These are phyloP conservation scores for Phialophora tarda DNA, from an alignment of 2,329 filamentous ascomycete species.

Conservation along the genomic window DNA sequence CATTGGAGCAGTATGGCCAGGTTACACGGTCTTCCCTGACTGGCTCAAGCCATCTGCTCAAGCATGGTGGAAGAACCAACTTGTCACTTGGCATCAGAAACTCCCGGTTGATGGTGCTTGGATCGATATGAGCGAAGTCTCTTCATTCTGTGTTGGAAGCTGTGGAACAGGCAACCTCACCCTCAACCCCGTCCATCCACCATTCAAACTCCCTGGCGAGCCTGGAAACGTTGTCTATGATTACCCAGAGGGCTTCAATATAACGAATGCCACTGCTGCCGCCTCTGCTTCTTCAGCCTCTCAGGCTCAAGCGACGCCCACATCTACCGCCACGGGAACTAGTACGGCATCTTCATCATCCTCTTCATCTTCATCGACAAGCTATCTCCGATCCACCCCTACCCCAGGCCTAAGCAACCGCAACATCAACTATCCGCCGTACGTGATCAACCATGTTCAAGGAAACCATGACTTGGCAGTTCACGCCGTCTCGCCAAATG, in stretches of 20 bases:
- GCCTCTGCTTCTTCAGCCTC: constrained; percentile 63
- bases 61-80: constrained; percentile 64
- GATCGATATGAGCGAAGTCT: constrained; percentile 68
- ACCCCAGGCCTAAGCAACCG: constrained; percentile 62
- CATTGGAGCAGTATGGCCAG: constrained; percentile 63
- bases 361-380: constrained; percentile 44
- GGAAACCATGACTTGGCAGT: constrained; percentile 69
- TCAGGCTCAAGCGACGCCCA: constrained; percentile 56
- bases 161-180: constrained; percentile 70
- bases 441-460: constrained; percentile 74
- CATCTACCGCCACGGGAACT: constrained; percentile 43
- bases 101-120: constrained; percentile 61
- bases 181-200: constrained; percentile 71
- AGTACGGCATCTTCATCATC: constrained; percentile 40
- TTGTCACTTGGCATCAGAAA: constrained; percentile 59
- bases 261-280: constrained; percentile 71
- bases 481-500: constrained; percentile 76
- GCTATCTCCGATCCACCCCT: constrained; percentile 64
- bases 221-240: constrained; percentile 63
- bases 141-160: constrained; percentile 71
- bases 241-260: constrained; percentile 73
- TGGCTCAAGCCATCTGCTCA: constrained; percentile 65
- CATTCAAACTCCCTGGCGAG: constrained; percentile 69
- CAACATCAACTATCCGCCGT: constrained; percentile 75
- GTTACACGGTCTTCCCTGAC: constrained; percentile 65